These are phyloP conservation scores for Lasiodiplodia theobromae DNA, from an alignment of 2,329 filamentous ascomycete genomes.

Conservation along the genomic window DNA sequence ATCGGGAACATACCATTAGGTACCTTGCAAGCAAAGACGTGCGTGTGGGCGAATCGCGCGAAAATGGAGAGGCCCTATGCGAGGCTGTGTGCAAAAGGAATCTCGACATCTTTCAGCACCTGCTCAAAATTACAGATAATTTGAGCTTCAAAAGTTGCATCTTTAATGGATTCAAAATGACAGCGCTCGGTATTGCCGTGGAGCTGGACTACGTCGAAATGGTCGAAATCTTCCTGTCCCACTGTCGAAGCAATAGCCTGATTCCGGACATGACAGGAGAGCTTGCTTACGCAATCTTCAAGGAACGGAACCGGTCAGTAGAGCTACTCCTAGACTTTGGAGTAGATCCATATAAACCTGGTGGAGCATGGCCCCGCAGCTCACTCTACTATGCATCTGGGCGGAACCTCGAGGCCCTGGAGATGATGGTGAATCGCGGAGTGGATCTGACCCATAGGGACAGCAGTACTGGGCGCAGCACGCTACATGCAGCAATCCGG, in stretches of 20 bases:
- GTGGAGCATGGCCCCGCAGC: not conserved
- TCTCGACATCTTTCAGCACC: not conserved
- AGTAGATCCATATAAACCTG: not conserved
- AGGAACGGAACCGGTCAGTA: too few species aligned
- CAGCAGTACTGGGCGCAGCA: not conserved
- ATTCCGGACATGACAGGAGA: not conserved
- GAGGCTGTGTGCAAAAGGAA: not conserved
- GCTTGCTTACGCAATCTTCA: not conserved
- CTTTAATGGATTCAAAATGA: not conserved
- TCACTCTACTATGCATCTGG: not conserved
- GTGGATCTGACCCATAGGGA: not conserved
- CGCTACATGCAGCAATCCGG: not conserved
- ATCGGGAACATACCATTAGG: not conserved
- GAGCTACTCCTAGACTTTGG: not conserved
- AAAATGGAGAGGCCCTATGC: not conserved
- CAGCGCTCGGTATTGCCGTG: not conserved
- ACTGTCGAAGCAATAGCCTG: not conserved
- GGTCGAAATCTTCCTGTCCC: not conserved
- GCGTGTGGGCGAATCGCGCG: not conserved
- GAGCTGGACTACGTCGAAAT: not conserved
- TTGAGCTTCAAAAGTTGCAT: not conserved
- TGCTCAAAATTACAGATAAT: not conserved
- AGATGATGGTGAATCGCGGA: not conserved
- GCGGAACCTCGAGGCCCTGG: not conserved
- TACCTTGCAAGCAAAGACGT: not conserved